Evolutionary conservation across 2,329 filamentous ascomycete species (phyloP).

Genomic region (Stromatinia cepivora): DNA sequence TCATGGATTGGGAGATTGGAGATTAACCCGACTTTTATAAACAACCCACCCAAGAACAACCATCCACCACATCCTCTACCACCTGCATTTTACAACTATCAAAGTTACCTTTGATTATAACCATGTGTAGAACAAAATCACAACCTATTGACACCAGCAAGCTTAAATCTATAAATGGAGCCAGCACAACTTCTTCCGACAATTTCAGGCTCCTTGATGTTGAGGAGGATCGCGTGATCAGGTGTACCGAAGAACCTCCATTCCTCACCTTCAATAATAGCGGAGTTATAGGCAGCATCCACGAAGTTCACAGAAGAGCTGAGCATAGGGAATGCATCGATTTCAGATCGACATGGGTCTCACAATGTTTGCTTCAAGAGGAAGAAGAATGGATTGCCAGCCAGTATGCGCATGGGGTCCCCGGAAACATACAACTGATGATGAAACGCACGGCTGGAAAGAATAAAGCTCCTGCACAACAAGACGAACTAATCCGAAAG

Average conservation of each 20-base stretch:
- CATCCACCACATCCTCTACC: not conserved
- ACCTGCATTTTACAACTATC: not conserved
- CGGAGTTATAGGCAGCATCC: not conserved
- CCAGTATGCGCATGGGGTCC: not conserved
- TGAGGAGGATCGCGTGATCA: not conserved
- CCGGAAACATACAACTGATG: not conserved
- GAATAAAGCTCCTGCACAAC: not conserved
- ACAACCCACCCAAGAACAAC: not conserved
- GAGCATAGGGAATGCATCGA: not conserved
- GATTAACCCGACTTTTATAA: not conserved
- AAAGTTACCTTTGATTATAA: not conserved
- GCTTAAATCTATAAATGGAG: not conserved
- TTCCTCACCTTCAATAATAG: not conserved
- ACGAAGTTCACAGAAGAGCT: not conserved
- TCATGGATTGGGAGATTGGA: not conserved
- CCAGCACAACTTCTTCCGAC: not conserved
- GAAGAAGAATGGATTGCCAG: not conserved
- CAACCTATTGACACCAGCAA: not conserved
- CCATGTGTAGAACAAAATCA: not conserved
- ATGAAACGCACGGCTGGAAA: not conserved
- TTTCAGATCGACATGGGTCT: slow-evolving; percentile 5
- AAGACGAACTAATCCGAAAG: not conserved
- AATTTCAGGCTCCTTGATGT: not conserved
- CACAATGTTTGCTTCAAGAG: not conserved
- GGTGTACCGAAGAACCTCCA: not conserved